Evolutionary conservation across 306 rosid species (phyloP), one percentile per base, ranked within the genome.

Genomic region (Cucurbita moschata): DNA sequence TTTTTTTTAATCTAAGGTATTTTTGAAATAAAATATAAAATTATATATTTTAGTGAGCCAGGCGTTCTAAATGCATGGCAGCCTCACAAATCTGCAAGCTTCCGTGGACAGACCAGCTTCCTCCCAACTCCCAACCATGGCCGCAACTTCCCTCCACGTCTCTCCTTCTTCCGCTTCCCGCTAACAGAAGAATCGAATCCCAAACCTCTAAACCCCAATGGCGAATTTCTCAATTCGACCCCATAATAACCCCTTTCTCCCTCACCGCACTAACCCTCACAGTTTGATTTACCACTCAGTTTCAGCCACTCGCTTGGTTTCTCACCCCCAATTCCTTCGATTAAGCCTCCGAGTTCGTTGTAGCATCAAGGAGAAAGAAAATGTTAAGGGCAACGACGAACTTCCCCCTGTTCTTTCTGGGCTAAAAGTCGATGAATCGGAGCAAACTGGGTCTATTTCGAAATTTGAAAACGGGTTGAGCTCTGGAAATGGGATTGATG

Each of bases 221-320:
- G 86, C 87, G 61, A 86, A 62, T 26, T 77, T 87, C 79, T 76
- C 89, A 0, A 76, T 83, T 63, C 71, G 79, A 65, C 80, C 87
- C 44, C 80, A 87, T 47, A 79, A 64, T 76, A 77, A 73, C 0
- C 53, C 54, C 73, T 80, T 74, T 74, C 80, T 84, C 78, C 38
- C 79, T 18, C 79, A 50, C 56, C 67, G 10, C 73, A 59, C 65
- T 1, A 42, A 21, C 69, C 15, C 77, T 51, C 59, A 3, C 38
- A 15, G 75, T 65, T 6, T 78, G 21, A 30, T 75, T 18, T 55
- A 73, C 78, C 75, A 60, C 62, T 72, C 86, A 0, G 71, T 39
- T 51, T 64, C 56, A 43, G 77, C 78, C 72, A 83, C 82, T 39
- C 87, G 76, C 70, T 81, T 85, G 37, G 70, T 77, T 66, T 73